Evolutionary conservation across 768 basidiomycete genomes (phyloP), one percentile per base, ranked within the genome.

Genomic region (Kwoniella bestiolae): DNA sequence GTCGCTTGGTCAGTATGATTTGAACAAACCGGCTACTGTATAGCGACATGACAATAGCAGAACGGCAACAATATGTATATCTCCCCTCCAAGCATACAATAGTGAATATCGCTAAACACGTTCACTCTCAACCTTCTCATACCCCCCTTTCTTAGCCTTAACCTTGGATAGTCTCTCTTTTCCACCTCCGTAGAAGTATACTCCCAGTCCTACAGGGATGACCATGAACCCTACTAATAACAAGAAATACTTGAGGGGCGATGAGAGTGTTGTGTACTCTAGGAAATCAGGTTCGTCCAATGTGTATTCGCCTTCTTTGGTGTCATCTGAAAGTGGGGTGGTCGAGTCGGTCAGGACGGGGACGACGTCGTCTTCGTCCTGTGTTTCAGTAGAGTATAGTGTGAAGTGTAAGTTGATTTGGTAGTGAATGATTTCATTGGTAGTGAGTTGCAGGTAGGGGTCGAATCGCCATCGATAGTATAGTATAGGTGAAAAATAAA

Each of bases 161-260:
- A 68, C 47, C 68, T 70, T 68, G 8, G 44, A 60, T 16, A 72
- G 34, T 56, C 63, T 44, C 65, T 73, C 69, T 49, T 67, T 71
- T 7, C 73, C 73, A 9, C 76, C 76, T 3, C 69, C 71, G 38
- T 73, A 77, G 44, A 71, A 77, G 56, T 74, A 74, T 23, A 70
- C 71, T 3, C 64, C 69, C 41, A 63, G 56, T 2, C 67, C 73
- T 16, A 82, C 83, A 21, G 84, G 79, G 26, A 85, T 29, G n/a
- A 77, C 79, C 1, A 82, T 83, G 52, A 89, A 65, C 63, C 86
- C 76, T 32, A 87, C 62, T 31, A 82, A 56, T 18, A 81, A 68
- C 34, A 75, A 58, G 45, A 77, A 58, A 69, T 72, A 78, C 31
- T 72, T 75, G 25, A 35, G 55, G 28, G 74, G 71, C 7, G 71